These are phyloP conservation scores for Suillus subalutaceus DNA, from an alignment of 768 basidiomycete species.

Conservation along the genomic window DNA sequence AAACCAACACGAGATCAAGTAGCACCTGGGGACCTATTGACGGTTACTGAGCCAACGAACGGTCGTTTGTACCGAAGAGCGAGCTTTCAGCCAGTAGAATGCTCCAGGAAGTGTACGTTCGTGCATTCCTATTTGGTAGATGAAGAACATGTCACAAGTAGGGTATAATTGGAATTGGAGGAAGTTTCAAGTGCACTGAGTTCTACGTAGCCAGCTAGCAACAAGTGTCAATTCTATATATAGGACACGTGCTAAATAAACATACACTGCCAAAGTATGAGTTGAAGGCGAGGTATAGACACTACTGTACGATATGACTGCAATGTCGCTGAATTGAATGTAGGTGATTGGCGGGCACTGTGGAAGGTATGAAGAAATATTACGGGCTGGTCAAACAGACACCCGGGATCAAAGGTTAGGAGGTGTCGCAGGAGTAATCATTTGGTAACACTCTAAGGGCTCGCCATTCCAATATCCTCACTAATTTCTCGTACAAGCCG, in stretches of 20 bases:
- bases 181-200: neutral
- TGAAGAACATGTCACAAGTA: neutral
- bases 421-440: conserved; percentile 1
- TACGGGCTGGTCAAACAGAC: conserved; percentile 25
- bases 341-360: conserved; percentile 17
- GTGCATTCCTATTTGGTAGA: neutral
- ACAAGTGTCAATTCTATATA: neutral
- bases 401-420: conserved; percentile 5
- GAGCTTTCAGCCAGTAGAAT: neutral
- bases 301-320: conserved; percentile 29
- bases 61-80: neutral
- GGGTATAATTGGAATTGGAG: neutral
- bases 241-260: conserved; percentile 1
- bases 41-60: neutral
- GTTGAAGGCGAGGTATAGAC: conserved; percentile 30
- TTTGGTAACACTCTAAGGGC: conserved; percentile 23
- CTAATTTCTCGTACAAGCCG: conserved; percentile 31
- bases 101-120: neutral
- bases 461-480: conserved; percentile 35
- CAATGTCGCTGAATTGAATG: conserved; percentile 18
- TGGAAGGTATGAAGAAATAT: conserved; percentile 29
- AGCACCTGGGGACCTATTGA: neutral
- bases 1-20: neutral
- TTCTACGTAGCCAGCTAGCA: neutral
- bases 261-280: neutral